Percentiles rank a stretch among this genome's conserved stretches.
Evolutionary conservation across 116 monocot species (phyloP).

Genomic region (Cymodocea nodosa): DNA sequence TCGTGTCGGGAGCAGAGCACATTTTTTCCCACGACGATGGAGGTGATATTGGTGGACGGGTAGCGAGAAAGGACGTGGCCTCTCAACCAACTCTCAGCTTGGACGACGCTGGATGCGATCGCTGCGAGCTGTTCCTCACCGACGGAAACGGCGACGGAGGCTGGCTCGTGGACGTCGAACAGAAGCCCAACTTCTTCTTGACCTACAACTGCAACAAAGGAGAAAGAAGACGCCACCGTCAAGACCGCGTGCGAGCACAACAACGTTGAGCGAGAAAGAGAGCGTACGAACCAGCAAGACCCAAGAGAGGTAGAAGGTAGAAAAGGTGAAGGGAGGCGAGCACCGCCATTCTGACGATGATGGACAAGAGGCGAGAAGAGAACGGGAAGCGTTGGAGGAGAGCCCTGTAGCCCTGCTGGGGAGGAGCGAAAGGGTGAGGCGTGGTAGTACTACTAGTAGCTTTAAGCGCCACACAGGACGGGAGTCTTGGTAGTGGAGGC

Average conservation of each 20-base stretch:
- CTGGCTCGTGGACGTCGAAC: background rate
- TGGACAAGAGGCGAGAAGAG: background rate
- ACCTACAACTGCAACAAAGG: constrained; percentile 28
- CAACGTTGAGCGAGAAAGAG: background rate
- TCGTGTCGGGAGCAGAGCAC: constrained; percentile 9
- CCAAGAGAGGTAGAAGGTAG: constrained; percentile 13
- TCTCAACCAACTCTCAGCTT: constrained; percentile 38
- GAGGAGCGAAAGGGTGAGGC: no score
- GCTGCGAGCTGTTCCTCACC: constrained; percentile 12
- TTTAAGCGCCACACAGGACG: no score
- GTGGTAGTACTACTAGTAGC: no score
- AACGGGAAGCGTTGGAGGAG: background rate
- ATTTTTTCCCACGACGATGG: constrained; percentile 24
- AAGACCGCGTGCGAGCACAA: background rate
- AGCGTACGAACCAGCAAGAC: constrained; percentile 24
- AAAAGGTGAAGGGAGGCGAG: background rate
- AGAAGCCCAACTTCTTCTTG: constrained; percentile 22
- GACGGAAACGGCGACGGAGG: constrained; percentile 11
- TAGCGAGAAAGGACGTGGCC: constrained; percentile 22
- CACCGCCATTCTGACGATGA: background rate
- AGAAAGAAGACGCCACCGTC: background rate
- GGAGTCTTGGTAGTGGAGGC: background rate
- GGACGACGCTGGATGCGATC: constrained; percentile 26
- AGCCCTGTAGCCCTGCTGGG: no score
- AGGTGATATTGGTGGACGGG: constrained; percentile 22